phyloP scores from a whole-genome alignment of 805 yeast species.

The Spathaspora gorwiae region DNA sequence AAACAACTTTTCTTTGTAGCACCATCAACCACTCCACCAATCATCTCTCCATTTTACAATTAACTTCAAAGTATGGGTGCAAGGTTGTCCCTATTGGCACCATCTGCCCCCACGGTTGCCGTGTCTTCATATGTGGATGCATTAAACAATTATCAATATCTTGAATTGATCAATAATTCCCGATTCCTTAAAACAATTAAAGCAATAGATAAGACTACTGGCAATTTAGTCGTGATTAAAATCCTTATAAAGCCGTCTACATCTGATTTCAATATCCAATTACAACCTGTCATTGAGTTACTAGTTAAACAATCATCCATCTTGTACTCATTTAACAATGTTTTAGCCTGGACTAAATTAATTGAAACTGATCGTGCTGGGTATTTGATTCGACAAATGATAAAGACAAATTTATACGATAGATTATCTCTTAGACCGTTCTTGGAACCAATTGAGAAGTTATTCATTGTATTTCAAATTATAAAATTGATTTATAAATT shows the following conservation, averaged over 20 bases:
- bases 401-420: constrained; percentile 80
- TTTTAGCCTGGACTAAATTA: constrained; percentile 65
- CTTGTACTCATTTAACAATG: constrained; percentile 51
- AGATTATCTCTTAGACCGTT: constrained; percentile 84
- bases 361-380: constrained; percentile 91
- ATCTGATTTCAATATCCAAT: constrained; percentile 16
- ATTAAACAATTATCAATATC: constrained; percentile 68
- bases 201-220: constrained; percentile 63
- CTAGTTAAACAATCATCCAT: constrained; percentile 32
- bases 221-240: constrained; percentile 67
- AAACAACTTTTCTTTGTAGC: too few relatives aligned
- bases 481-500: constrained; percentile 57
- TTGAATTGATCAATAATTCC: constrained; percentile 71
- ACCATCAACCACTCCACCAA: too few relatives aligned
- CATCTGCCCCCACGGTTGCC: constrained; percentile 89
- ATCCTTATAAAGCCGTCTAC: constrained; percentile 61
- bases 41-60: neutral
- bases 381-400: constrained; percentile 77
- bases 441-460: constrained; percentile 71
- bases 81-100: constrained; percentile 78
- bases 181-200: constrained; percentile 82
- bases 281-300: constrained; percentile 22
- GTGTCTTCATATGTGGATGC: constrained; percentile 85
- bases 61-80: constrained; percentile 61
- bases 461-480: constrained; percentile 80